A percentile compares a stretch with the other conserved stretches of the same genome.
phyloP scores from a whole-genome alignment of 2,329 filamentous ascomycete species.

The Fusarium phyllophilum region DNA sequence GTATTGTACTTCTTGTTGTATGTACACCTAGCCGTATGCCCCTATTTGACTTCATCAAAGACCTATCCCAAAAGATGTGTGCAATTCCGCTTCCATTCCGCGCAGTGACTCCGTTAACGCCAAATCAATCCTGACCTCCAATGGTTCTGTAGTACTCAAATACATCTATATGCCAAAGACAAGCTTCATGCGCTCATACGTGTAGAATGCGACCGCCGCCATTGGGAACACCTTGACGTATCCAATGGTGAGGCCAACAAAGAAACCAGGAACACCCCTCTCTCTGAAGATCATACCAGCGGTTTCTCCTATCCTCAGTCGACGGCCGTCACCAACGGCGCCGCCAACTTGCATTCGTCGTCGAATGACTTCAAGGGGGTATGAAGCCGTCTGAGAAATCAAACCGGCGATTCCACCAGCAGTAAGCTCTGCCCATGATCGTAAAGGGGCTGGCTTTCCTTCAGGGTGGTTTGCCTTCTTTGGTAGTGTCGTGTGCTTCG shows the following conservation, averaged over 20 bases:
- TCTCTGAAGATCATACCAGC: constrained; percentile 78
- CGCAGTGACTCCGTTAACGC: constrained; percentile 41
- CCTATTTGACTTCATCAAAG: constrained; percentile 7
- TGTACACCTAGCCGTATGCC: constrained; percentile 24
- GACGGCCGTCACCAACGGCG: constrained; percentile 88
- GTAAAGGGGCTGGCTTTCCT: constrained; percentile 76
- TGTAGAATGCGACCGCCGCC: constrained; percentile 76
- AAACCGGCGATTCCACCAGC: constrained; percentile 88
- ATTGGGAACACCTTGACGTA: constrained; percentile 95
- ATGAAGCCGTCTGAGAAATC: constrained; percentile 90
- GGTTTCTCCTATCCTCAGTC: constrained; percentile 82
- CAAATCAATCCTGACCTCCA: constrained; percentile 19
- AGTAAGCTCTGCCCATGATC: constrained; percentile 85
- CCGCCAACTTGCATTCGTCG: constrained; percentile 96
- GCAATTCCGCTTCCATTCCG: constrained; percentile 24
- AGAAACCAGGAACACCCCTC: constrained; percentile 83
- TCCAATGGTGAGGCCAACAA: constrained; percentile 91
- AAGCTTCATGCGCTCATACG: constrained; percentile 72
- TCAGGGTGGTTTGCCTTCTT: constrained; percentile 62
- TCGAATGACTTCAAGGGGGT: constrained; percentile 92
- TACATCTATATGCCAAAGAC: constrained; percentile 69
- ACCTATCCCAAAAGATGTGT: constrained; percentile 20
- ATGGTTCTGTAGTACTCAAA: constrained; percentile 12
- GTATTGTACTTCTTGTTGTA: constrained; percentile 7
- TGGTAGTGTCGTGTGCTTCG: constrained; percentile 79